A percentile compares a stretch with the other conserved stretches of the same genome.
phyloP scores from a whole-genome alignment of 805 yeast genomes.

The Spathaspora gorwiae region DNA sequence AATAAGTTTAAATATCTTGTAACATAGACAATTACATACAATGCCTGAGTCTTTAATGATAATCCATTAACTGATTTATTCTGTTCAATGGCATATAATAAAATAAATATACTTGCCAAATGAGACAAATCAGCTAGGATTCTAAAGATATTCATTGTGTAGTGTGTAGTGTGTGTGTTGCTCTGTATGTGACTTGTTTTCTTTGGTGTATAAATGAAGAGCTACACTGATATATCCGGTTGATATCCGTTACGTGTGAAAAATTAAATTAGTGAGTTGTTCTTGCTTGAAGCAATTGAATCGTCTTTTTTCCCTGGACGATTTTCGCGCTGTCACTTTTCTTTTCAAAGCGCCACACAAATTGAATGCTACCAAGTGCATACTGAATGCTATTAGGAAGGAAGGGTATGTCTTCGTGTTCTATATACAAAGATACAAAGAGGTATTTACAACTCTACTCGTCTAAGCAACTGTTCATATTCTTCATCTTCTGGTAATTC shows the following conservation, averaged over 20 bases:
- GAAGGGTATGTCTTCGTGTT: background rate
- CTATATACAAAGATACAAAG: background rate
- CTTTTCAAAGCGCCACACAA: no score
- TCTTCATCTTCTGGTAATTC: constrained; percentile 16
- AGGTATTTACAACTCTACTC: constrained; percentile 6
- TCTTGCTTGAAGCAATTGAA: no score
- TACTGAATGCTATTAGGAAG: no score
- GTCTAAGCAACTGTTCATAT: constrained; percentile 6
- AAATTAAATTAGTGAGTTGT: no score
- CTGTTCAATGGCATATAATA: constrained; percentile 63
- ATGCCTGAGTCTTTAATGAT: constrained; percentile 80
- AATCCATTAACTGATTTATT: constrained; percentile 75
- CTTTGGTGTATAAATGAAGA: no score
- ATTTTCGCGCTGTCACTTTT: no score
- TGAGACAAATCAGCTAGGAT: constrained; percentile 76
- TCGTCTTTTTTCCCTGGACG: no score
- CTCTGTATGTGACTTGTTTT: no score
- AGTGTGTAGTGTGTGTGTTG: no score
- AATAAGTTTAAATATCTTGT: constrained; percentile 40
- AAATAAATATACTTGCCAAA: constrained; percentile 68
- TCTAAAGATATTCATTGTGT: constrained; percentile 37
- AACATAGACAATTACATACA: constrained; percentile 50
- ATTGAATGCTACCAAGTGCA: no score
- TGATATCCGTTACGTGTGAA: no score
- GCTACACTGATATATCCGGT: no score